A percentile compares a stretch with the other conserved stretches of the same genome.
Conservation (phyloP, 495 filamentous ascomycete genomes). For the Penicillium bialowiezense region DNA sequence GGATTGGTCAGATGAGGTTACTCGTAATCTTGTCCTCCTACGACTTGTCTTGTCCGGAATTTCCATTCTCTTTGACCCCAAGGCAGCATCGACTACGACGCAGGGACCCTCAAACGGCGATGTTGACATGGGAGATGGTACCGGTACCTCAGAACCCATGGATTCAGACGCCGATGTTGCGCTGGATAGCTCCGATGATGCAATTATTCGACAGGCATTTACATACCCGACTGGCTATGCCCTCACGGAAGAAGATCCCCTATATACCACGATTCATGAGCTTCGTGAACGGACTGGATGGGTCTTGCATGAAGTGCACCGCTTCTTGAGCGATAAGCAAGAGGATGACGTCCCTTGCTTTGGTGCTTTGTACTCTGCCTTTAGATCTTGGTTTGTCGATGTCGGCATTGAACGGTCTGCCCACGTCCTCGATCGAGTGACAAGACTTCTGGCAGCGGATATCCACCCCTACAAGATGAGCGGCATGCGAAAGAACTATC, state of each 20-base stretch:
- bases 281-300: constrained; percentile 77
- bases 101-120: constrained; percentile 28
- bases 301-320: constrained; percentile 77
- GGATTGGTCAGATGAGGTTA: constrained; percentile 97
- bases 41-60: constrained; percentile 84
- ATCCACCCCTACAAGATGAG: constrained; percentile 90
- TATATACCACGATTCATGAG: constrained; percentile 74
- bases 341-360: constrained; percentile 97
- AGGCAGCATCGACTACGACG: constrained; percentile 53
- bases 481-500: constrained; percentile 88
- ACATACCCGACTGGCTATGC: constrained; percentile 83
- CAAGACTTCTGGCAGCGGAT: constrained; percentile 77
- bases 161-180: constrained; percentile 61
- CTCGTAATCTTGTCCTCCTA: constrained; percentile 80
- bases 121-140: constrained; percentile 40
- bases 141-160: constrained; percentile 35
- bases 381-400: constrained; percentile 95
- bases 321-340: constrained; percentile 77
- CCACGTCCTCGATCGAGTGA: constrained; percentile 85
- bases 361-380: constrained; percentile 85
- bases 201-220: constrained; percentile 77
- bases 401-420: constrained; percentile 95
- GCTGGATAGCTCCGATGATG: constrained; percentile 72
- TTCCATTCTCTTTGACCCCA: constrained; percentile 81
- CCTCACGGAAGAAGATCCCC: constrained; percentile 56